Base-by-base conservation (phyloP, 1,284 basidiomycete genomes). In the Leccinum huronense region DNA sequence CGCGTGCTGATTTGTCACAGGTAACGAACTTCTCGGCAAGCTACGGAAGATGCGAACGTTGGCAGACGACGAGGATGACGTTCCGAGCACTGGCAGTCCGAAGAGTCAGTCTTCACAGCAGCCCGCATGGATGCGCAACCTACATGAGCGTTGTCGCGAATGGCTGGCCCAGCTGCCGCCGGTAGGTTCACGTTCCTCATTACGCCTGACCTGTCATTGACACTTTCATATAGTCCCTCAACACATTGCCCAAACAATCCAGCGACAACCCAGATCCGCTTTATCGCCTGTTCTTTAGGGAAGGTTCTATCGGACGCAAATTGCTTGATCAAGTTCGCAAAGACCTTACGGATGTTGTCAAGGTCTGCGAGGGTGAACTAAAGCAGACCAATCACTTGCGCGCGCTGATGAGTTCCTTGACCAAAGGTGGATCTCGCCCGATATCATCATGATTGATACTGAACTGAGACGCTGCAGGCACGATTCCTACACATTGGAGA, bases 321-420 rank as follows among this genome's bases (percentile, higher is more conserved):
- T 83, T 98, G 7, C 82, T 97, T 14, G 79, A 80, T 13, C 87
- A 89, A 66, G 90, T 98, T 64, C 84, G 88, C 65, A 86, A 82
- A 72, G 96, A 97, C 73, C 84, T 98, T 30, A 78, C 80, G 13
- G 90, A 94, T 69, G 86, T 97, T 36, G 84, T 90, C 67, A 86
- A 88, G 71, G 93, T 97, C 55, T 96, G 94, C 77, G 84, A 88
- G 68, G 95, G 95, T 62, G 85, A 85, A 68, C 79, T 94, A 63
- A 97, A 97, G 81, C 96, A 97, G 78, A 97, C 95, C 1, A 98
- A 97, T 75, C 94, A 97, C 73, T 80, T 97, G 33, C 90, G 95
- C 48, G 88, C 85, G 3, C 81, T 97, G 42, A 90, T 97, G 86
- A 93, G 91, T 69, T 86, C 89, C 53, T 79, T 97, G 64, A 95